A percentile compares a stretch with the other conserved stretches of the same genome.
These are phyloP conservation scores for Nicotiana attenuata DNA, from an alignment of 257 asterid genomes.

Conservation along the genomic window DNA sequence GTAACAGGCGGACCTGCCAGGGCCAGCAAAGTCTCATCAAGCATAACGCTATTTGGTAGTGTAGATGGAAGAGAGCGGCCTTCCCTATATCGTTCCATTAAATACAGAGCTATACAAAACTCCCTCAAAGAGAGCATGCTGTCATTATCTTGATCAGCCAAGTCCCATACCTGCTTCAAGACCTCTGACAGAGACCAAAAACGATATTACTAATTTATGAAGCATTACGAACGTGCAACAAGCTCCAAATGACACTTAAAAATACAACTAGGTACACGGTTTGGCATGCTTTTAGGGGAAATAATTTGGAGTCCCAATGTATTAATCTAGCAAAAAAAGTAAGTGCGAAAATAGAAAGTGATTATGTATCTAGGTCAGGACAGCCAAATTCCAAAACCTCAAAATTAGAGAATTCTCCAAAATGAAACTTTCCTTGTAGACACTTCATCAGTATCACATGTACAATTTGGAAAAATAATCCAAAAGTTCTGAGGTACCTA, in stretches of 20 bases:
- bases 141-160: conserved; percentile 92
- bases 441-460: neutral
- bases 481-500: neutral
- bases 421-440: neutral
- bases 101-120: conserved; percentile 80
- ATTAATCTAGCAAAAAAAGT: neutral
- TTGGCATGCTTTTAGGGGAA: neutral
- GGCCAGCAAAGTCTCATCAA: conserved; percentile 74
- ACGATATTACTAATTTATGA: conserved; percentile 14
- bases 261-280: neutral
- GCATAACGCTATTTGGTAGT: conserved; percentile 77
- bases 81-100: conserved; percentile 94
- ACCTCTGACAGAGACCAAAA: conserved; percentile 61
- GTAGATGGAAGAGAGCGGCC: conserved; percentile 65
- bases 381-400: neutral
- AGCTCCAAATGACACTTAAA: neutral
- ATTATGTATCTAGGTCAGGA: neutral
- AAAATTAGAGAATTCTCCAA: neutral
- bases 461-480: neutral
- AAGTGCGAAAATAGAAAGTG: neutral
- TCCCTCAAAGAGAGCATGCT: conserved; percentile 97
- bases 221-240: conserved; percentile 6
- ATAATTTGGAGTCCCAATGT: neutral
- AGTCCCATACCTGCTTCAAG: conserved; percentile 96
- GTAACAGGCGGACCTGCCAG: conserved; percentile 79